phyloP scores from a whole-genome alignment of 208 protist genomes.

The Lotmaria passim region DNA sequence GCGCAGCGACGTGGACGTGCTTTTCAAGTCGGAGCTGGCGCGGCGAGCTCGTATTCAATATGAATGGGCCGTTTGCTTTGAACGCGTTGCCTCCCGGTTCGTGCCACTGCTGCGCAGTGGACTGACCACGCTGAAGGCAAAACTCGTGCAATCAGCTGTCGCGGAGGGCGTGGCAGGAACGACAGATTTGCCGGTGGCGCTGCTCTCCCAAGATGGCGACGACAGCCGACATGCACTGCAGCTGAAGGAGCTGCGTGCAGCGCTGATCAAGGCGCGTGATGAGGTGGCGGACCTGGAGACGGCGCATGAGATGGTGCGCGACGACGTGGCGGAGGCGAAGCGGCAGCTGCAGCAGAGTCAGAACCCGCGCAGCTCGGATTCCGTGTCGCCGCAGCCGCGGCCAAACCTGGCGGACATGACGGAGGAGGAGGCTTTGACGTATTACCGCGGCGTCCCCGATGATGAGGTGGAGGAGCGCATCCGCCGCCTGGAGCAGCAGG shows the following conservation, averaged over 20 bases:
- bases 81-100: conserved; percentile 64
- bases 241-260: conserved; percentile 45
- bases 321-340: conserved; percentile 57
- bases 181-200: conserved; percentile 6
- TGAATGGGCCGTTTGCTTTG: conserved; percentile 71
- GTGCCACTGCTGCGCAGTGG: conserved; percentile 40
- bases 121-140: conserved; percentile 23
- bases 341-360: conserved; percentile 29
- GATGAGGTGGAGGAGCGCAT: conserved; percentile 66
- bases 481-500: conserved; percentile 62
- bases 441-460: conserved; percentile 45
- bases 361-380: conserved; percentile 14
- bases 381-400: conserved; percentile 54
- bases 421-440: conserved; percentile 24
- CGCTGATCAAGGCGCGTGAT: conserved; percentile 39
- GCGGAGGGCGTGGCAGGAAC: neutral
- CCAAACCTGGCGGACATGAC: conserved; percentile 29
- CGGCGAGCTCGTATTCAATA: conserved; percentile 60
- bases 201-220: conserved; percentile 9
- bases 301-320: conserved; percentile 78
- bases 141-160: conserved; percentile 14
- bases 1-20: conserved; percentile 48
- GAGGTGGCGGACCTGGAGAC: conserved; percentile 72
- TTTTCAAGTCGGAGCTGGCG: conserved; percentile 49
- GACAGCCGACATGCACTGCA: conserved; percentile 10